Conservation (phyloP, 2,329 filamentous ascomycete species). For the Fusarium sp. region DNA sequence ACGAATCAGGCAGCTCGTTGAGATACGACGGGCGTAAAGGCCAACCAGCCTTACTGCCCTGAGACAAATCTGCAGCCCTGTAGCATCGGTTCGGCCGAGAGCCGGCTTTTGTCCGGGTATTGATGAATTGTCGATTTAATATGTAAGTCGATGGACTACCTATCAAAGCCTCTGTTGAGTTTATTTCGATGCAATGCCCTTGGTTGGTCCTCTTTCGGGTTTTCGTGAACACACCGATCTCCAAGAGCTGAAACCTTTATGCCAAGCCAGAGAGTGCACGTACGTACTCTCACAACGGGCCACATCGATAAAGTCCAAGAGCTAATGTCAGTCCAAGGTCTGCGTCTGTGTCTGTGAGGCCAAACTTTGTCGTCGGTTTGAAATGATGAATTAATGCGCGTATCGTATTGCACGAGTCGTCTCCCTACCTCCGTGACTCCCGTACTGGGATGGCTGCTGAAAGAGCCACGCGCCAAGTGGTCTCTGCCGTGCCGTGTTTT, state of each 20-base stretch:
- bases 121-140: background rate
- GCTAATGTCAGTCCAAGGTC: constrained; percentile 1
- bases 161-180: background rate
- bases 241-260: background rate
- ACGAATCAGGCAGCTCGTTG: constrained; percentile 24
- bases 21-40: constrained; percentile 13
- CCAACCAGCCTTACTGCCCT: background rate
- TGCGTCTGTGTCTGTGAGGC: background rate
- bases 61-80: constrained; percentile 24
- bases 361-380: background rate
- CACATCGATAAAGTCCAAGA: background rate
- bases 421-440: background rate
- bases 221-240: background rate
- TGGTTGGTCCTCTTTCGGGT: background rate
- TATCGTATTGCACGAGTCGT: background rate
- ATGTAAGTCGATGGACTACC: background rate
- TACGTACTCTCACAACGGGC: background rate
- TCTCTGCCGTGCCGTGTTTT: background rate
- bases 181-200: background rate
- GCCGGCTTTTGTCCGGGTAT: constrained; percentile 12
- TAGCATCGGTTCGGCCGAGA: constrained; percentile 30
- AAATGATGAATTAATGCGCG: background rate
- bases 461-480: background rate
- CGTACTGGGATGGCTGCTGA: background rate
- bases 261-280: constrained; percentile 7